Conservation (phyloP, 2,329 filamentous ascomycete genomes). For the Phialemoniopsis sp. region DNA sequence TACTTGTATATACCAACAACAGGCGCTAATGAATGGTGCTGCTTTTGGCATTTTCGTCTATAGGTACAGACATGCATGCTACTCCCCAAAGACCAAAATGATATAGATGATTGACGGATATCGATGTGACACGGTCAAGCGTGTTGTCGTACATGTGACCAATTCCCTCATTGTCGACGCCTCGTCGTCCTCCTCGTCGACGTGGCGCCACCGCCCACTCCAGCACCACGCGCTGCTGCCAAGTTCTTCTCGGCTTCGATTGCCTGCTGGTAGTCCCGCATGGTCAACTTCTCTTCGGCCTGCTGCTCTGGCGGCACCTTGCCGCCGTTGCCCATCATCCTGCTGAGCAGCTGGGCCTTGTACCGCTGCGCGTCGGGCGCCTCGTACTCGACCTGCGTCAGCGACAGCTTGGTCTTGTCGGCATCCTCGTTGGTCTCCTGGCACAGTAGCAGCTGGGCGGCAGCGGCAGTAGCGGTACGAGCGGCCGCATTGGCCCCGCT, state of each 20-base stretch:
- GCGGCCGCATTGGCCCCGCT: slow-evolving; percentile 13
- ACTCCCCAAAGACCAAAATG: too few species aligned
- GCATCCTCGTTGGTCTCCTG: slow-evolving; percentile 13
- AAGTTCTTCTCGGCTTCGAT: neutral
- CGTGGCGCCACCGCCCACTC: neutral
- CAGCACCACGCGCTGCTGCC: neutral
- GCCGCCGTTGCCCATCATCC: slow-evolving; percentile 26
- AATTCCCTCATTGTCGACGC: too few species aligned
- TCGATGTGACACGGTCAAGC: too few species aligned
- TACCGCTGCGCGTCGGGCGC: slow-evolving; percentile 42
- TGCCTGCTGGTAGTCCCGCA: slow-evolving; percentile 2
- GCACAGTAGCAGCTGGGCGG: slow-evolving; percentile 7
- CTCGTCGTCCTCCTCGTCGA: slow-evolving; percentile 1
- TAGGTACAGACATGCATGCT: too few species aligned
- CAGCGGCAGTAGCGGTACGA: neutral
- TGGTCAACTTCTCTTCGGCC: slow-evolving; percentile 4
- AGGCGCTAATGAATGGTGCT: too few species aligned
- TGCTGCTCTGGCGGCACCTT: neutral
- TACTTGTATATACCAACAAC: too few species aligned
- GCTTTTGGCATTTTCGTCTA: too few species aligned
- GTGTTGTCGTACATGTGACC: too few species aligned
- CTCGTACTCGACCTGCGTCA: slow-evolving; percentile 51
- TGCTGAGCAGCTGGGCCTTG: slow-evolving; percentile 38
- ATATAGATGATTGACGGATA: too few species aligned
- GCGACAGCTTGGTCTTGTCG: slow-evolving; percentile 13